Percentiles rank a stretch among this genome's conserved stretches.
phyloP scores from a whole-genome alignment of 192 early-diverging fungal species.

The Spizellomyces punctatus region DNA sequence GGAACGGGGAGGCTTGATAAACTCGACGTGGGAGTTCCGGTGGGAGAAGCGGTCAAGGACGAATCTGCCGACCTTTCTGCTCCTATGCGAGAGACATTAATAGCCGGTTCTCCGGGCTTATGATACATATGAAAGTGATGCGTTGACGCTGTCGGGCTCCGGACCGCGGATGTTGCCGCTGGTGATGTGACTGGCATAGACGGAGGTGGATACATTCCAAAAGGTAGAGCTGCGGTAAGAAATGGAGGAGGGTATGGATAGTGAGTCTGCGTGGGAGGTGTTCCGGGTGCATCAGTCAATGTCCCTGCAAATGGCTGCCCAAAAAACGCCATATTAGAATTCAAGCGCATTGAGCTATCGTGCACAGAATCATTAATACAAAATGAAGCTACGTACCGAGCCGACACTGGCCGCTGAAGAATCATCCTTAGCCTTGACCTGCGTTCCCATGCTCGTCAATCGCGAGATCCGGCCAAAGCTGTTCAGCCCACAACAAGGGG shows the following conservation, averaged over 20 bases:
- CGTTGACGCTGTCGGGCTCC: too few species aligned
- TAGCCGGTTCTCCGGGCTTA: neutral
- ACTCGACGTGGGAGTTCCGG: too few species aligned
- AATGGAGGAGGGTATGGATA: neutral
- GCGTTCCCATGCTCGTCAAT: neutral
- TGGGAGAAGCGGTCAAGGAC: constrained; percentile 3
- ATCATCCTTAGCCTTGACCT: neutral
- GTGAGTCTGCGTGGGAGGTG: neutral
- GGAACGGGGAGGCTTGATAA: neutral
- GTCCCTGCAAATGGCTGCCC: neutral
- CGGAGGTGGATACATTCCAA: neutral
- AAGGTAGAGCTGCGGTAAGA: neutral
- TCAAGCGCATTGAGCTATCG: neutral
- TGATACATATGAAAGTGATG: constrained; percentile 5
- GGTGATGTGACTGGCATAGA: neutral
- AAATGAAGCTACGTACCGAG: neutral
- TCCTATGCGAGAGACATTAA: neutral
- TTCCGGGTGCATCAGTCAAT: neutral
- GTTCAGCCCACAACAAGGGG: neutral
- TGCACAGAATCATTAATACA: neutral
- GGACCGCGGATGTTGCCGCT: neutral
- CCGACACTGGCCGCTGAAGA: neutral
- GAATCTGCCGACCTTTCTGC: neutral
- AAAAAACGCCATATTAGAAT: neutral
- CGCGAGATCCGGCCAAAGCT: neutral